Evolutionary conservation across 1,284 basidiomycete species (phyloP), one percentile per base, ranked within the genome.

Genomic region (Austroboletus novae-zelandiae): DNA sequence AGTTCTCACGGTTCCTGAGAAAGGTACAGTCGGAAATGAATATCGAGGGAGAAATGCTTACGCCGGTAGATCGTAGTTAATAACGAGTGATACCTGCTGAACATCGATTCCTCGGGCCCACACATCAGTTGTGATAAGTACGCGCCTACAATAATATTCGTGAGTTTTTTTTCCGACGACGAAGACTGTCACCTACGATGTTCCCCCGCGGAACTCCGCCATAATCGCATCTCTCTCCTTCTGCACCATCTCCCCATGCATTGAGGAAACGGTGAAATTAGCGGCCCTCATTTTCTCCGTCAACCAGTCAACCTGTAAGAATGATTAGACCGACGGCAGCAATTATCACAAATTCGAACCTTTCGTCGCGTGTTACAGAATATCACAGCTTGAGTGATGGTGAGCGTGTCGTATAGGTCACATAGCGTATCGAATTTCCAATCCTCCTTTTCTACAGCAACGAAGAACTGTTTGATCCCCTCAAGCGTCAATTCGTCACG

Each of bases 361-460:
- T 99, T 99, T 75, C 96, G 81, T 61, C 94, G 81, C 6, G 96
- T 99, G 76, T 99, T 99, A 76, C 97, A 99, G 79, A 99, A 99
- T 67, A 99, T 98, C 70, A 99, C 96, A 27, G 97, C 96, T 78
- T 99, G 97, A 1, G 97, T 99, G 71, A 99, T 99, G 29, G 97
- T 98, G 46, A 99, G 82, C 17, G 96, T 98, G 71, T 99, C 97
- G 74, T 99, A 99, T 47, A 96, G 73, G 73, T 99, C 97, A 71
- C 94, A 98, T 18, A 99, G 79, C 0, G 96, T 99, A 74, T 99
- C 97, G 64, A 98, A 96, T 71, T 99, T 99, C 96, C 96, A 99
- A 65, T 99, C 97, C 72, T 99, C 97, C 77, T 98, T 98, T 74
- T 99, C 97, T 51, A 99, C 96, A 27, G 96, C 96, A 40, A 99